Conservation (phyloP, 164 flowering plant species). For the Cinnamomum chago region DNA sequence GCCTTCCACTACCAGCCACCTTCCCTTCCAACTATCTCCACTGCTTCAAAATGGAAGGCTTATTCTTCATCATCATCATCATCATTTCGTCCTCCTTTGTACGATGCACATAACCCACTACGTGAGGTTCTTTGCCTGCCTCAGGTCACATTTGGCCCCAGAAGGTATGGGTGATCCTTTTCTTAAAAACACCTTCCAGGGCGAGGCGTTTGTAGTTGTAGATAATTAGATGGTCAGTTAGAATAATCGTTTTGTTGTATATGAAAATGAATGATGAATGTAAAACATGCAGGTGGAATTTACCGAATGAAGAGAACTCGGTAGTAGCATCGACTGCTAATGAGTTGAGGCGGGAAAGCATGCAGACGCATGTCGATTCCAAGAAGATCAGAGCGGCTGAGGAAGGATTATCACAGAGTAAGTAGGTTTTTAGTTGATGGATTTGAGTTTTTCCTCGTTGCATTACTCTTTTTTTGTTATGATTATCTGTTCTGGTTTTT, state of each 20-base stretch:
- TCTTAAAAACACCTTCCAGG: too few species aligned
- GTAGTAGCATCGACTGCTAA: conserved; percentile 77
- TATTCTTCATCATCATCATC: conserved; percentile 18
- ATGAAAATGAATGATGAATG: not conserved
- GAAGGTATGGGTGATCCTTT: conserved; percentile 25
- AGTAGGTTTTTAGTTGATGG: not conserved
- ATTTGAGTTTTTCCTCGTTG: too few species aligned
- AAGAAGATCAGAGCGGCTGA: conserved; percentile 81
- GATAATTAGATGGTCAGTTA: too few species aligned
- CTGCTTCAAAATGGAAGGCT: conserved; percentile 49
- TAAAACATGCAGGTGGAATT: conserved; percentile 57
- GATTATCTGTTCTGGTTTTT: too few species aligned
- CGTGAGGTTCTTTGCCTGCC: conserved; percentile 68
- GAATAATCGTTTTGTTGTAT: too few species aligned
- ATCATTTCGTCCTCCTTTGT: conserved; percentile 21
- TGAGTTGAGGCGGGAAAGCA: conserved; percentile 52
- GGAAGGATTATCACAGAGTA: conserved; percentile 65
- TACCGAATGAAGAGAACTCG: conserved; percentile 45
- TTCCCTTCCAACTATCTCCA: conserved; percentile 33
- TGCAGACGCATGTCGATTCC: conserved; percentile 37
- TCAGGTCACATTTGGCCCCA: conserved; percentile 85
- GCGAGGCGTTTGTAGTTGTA: too few species aligned
- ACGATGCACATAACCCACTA: conserved; percentile 66
- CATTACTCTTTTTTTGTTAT: too few species aligned
- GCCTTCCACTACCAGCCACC: conserved; percentile 21